Conservation (phyloP, 2,329 filamentous ascomycete species). For the Parafenestella ontariensis region DNA sequence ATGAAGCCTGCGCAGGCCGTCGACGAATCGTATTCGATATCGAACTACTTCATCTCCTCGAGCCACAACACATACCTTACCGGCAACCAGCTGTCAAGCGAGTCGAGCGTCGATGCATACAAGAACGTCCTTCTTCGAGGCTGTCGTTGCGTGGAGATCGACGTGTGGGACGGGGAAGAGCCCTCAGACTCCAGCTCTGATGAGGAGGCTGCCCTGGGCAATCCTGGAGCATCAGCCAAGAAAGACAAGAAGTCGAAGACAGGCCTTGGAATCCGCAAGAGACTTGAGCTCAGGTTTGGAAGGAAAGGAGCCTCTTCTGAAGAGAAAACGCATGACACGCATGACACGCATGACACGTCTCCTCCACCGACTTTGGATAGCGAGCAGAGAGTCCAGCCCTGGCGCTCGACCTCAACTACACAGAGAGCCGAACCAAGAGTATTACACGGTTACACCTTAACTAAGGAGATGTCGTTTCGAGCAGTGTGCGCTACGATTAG, state of each 20-base stretch:
- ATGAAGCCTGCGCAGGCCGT: conserved; percentile 51
- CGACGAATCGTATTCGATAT: conserved; percentile 73
- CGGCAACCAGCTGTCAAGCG: conserved; percentile 83
- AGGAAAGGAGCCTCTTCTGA: conserved; percentile 33
- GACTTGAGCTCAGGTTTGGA: conserved; percentile 42
- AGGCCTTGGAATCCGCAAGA: conserved; percentile 43
- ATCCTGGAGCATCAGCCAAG: conserved; percentile 22
- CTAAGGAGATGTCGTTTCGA: conserved; percentile 83
- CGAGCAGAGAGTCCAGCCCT: conserved; percentile 35
- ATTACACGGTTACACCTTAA: conserved; percentile 83
- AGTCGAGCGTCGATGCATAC: conserved; percentile 79
- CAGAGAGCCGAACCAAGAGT: conserved; percentile 73
- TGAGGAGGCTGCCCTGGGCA: conserved; percentile 34
- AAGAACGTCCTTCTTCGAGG: conserved; percentile 75
- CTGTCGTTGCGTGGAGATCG: conserved; percentile 92
- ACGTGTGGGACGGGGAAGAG: conserved; percentile 83
- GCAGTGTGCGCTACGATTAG: conserved; percentile 83
- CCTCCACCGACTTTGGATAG: conserved; percentile 11
- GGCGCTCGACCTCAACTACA: conserved; percentile 39
- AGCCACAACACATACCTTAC: conserved; percentile 94
- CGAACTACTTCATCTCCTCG: conserved; percentile 92
- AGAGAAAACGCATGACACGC: conserved; percentile 27
- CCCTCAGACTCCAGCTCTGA: conserved; percentile 52
- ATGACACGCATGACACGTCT: too few relatives aligned
- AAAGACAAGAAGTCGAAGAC: conserved; percentile 41